Base-by-base conservation (phyloP, 441 rosid genomes). In the Macaranga tanarius region DNA sequence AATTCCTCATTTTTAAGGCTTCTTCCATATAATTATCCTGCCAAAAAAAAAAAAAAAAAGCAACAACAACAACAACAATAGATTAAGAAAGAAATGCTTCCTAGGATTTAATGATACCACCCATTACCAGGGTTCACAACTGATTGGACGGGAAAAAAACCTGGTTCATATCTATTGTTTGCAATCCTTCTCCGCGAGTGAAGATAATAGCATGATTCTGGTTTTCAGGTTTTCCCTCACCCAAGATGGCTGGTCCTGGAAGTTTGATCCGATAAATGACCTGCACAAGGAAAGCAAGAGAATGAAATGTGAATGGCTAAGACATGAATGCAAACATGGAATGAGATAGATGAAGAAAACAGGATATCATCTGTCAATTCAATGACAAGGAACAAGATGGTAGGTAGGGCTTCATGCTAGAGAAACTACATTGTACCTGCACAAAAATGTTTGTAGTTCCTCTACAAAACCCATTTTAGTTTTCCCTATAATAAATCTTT, bases 11-110 rank as follows among this genome's bases (percentile, higher is more conserved):
- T 82, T 96, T 96, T 20, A 94, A 80, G 50, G 99, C 98, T 84
- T 96, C 99, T 80, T 96, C 99, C 99, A 96, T 88, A 88, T 94
- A 96, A 81, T 96, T 96, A 86, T 96, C 99, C 99, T 96, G 68
- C 10, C 57, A 51, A 73, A 66, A 76, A 15, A 23, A 63, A 66
- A 57, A 67, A 57, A 34, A 44, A 58, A 64, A n/a, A n/a, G n/a
- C n/a, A n/a, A n/a, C n/a, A n/a, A n/a, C n/a, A n/a, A n/a, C n/a
- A n/a, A 42, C 62, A 57, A 65, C 22, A 64, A 71, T 57, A 60
- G 51, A 61, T 70, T 22, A 62, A 48, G 38, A 77, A 31, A 31
- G 34, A 31, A 2, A 31, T 42, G 62, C 48, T n/a, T 34, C 26
- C 25, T 5, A 40, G 54, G n/a, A 70, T 26, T 67, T 31, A 52